A percentile compares a stretch with the other conserved stretches of the same genome.
phyloP scores from a whole-genome alignment of 805 yeast genomes.

The Yamadazyma scolyti region DNA sequence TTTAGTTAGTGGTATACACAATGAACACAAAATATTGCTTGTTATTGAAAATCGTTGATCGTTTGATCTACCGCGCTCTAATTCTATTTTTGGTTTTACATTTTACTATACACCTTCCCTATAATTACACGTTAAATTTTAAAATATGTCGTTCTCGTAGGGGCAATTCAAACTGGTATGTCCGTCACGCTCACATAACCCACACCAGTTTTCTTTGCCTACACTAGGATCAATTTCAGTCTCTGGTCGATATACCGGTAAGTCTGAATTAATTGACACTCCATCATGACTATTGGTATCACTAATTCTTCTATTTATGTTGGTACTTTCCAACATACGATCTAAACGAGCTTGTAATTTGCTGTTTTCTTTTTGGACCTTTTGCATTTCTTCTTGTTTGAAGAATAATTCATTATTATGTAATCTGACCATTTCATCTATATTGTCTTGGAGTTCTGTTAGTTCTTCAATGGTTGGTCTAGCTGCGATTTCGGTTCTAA shows the following conservation, averaged over 20 bases:
- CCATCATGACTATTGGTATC: constrained; percentile 9
- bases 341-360: constrained; percentile 21
- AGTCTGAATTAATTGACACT: constrained; percentile 12
- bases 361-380: constrained; percentile 15
- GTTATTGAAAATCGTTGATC: no score
- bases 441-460: constrained; percentile 38
- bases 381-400: constrained; percentile 22
- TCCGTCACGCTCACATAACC: constrained; percentile 86
- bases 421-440: constrained; percentile 39
- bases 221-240: constrained; percentile 58
- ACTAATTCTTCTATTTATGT: constrained; percentile 5
- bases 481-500: constrained; percentile 28
- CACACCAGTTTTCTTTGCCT: constrained; percentile 85
- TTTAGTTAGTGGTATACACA: no score
- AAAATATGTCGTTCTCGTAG: constrained; percentile 61
- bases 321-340: constrained; percentile 9
- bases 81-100: no score
- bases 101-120: no score
- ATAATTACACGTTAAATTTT: constrained; percentile 5
- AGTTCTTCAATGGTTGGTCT: constrained; percentile 42
- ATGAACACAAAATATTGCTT: no score
- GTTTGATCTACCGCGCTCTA: no score
- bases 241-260: constrained; percentile 51
- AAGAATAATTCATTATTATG: constrained; percentile 31
- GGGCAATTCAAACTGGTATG: constrained; percentile 89